A percentile compares a stretch with the other conserved stretches of the same genome.
Conservation (phyloP, 495 filamentous ascomycete species). For the Trichocladium antarcticum region DNA sequence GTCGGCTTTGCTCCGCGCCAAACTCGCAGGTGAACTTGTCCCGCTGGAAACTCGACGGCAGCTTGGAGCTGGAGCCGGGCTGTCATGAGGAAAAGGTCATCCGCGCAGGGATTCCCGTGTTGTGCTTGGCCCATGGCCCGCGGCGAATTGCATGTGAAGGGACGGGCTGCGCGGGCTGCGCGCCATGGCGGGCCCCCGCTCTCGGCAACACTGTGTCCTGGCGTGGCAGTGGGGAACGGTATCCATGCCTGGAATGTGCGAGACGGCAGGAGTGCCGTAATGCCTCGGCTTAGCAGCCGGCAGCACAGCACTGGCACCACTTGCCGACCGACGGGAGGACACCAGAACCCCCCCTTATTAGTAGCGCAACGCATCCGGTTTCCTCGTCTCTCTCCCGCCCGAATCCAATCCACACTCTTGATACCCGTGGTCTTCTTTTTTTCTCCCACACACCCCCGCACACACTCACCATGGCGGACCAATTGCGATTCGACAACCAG, state of each 20-base stretch:
- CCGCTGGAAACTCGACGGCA: neutral
- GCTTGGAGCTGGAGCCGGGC: neutral
- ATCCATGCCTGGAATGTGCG: conserved; percentile 1
- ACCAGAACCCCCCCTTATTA: neutral
- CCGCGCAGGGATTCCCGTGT: neutral
- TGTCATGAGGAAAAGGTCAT: conserved; percentile 8
- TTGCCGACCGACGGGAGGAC: conserved; percentile 14
- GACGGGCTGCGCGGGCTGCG: neutral
- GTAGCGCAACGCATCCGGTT: conserved; percentile 1
- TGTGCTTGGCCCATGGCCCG: neutral
- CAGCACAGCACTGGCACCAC: conserved; percentile 8
- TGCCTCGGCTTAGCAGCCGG: conserved; percentile 21
- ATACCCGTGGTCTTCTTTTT: conserved; percentile 1
- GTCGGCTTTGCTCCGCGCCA: too few relatives aligned
- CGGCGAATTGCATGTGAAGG: conserved; percentile 11
- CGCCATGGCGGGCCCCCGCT: conserved; percentile 10
- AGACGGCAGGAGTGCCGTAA: conserved; percentile 6
- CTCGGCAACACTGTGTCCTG: conserved; percentile 16
- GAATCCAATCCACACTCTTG: neutral
- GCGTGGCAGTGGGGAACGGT: neutral
- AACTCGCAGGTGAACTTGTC: too few relatives aligned
- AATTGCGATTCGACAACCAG: conserved; percentile 87
- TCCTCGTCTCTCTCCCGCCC: neutral
- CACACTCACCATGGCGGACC: conserved; percentile 51
- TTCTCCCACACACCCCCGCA: conserved; percentile 8